Evolutionary conservation across 2,329 filamentous ascomycete species (phyloP).

Genomic region (Colletotrichum tanaceti): DNA sequence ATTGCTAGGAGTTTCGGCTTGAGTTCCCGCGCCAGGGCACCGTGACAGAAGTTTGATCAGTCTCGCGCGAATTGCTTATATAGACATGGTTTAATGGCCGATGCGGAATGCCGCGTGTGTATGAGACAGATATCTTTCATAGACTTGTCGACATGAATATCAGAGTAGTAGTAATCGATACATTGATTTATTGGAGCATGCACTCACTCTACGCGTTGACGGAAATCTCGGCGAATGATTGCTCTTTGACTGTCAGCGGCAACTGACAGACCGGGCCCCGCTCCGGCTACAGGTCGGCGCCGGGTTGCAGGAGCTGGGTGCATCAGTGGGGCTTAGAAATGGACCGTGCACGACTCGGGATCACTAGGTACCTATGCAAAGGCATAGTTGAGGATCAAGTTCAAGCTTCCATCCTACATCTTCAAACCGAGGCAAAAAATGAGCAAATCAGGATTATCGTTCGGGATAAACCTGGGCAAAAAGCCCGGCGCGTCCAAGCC

Average conservation of each 20-base stretch:
- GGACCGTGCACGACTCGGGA: slow-evolving; percentile 21
- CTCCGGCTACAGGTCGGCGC: slow-evolving; percentile 22
- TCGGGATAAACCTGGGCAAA: slow-evolving; percentile 71
- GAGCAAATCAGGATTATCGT: slow-evolving; percentile 62
- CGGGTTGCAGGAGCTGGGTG: background rate
- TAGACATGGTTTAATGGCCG: slow-evolving; percentile 28
- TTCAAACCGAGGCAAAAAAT: slow-evolving; percentile 46
- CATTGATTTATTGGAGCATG: background rate
- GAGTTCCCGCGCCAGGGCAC: slow-evolving; percentile 29
- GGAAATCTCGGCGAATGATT: background rate
- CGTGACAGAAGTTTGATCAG: slow-evolving; percentile 5
- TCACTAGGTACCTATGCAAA: background rate
- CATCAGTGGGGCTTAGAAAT: slow-evolving; percentile 10
- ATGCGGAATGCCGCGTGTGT: slow-evolving; percentile 9
- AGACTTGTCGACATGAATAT: slow-evolving; percentile 19
- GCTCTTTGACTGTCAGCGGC: background rate
- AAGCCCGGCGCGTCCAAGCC: slow-evolving; percentile 65
- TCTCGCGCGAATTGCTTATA: slow-evolving; percentile 18
- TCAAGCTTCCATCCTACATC: background rate
- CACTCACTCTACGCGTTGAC: background rate
- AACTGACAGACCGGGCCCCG: background rate
- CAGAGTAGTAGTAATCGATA: background rate
- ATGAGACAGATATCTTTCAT: slow-evolving; percentile 28
- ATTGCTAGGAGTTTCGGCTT: slow-evolving; percentile 41
- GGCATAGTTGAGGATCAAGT: background rate